Conservation (phyloP, 345 rosid species). For the Trapa incisa region DNA sequence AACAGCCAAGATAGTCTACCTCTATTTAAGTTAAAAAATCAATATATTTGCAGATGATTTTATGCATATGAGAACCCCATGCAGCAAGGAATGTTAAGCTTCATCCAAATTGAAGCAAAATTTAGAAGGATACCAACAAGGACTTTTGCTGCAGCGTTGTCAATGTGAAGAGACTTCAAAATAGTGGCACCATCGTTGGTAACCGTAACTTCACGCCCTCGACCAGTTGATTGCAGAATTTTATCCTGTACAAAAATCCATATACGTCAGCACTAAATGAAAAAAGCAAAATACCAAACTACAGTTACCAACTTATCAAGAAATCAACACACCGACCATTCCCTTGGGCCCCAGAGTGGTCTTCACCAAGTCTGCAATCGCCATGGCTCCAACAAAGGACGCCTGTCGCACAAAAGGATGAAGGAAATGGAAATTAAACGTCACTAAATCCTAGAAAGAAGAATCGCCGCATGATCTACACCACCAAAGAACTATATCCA, state of each 20-base stretch:
- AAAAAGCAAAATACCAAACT: not conserved
- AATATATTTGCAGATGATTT: too few relatives aligned
- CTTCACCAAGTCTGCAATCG: constrained; percentile 82
- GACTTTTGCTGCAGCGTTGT: constrained; percentile 95
- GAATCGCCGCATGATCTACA: not conserved
- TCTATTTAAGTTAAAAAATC: not conserved
- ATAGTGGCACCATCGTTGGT: constrained; percentile 98
- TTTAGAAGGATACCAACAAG: constrained; percentile 67
- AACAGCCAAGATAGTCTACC: not conserved
- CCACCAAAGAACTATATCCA: not conserved
- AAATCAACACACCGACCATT: constrained; percentile 43
- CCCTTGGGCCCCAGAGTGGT: constrained; percentile 97
- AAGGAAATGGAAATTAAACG: not conserved
- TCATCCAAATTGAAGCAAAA: not conserved
- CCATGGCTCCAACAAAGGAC: constrained; percentile 91
- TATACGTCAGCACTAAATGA: not conserved
- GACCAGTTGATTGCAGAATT: constrained; percentile 89
- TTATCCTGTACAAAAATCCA: constrained; percentile 45
- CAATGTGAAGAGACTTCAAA: constrained; percentile 84
- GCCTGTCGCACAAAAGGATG: constrained; percentile 30
- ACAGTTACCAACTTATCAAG: not conserved
- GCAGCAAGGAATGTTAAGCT: not conserved
- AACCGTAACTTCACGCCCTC: constrained; percentile 70
- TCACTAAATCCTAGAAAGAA: not conserved
- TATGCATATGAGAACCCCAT: not conserved